Evolutionary conservation across 352 stramenopile species (phyloP), one percentile per base, ranked within the genome.

Genomic region (Phytophthora crassamura): DNA sequence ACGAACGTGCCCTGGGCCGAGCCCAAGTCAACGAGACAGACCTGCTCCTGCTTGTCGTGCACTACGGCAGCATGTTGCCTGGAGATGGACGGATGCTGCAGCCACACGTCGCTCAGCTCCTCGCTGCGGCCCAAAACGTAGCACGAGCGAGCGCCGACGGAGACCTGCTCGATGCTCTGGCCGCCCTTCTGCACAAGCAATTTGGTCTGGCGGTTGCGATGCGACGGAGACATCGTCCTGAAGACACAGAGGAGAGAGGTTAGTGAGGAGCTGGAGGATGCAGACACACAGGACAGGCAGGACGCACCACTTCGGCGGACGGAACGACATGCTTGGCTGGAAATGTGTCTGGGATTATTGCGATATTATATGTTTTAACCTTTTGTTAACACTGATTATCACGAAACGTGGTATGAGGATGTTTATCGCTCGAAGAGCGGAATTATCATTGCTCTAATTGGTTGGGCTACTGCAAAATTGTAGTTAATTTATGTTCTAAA

Each of bases 1-100:
- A 96, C 57, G 32, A 92, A 94, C 36, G 89, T 93, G 40, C 89
- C 90, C 59, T 97, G 89, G n/a, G 80, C 84, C 3, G 88, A 96
- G 6, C 74, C 77, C 16, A 97, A 73, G 64, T 96, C 90, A 59
- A 94, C 65, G 11, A 95, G 59, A 18, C 67, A 78, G 0, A 97
- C 36, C 1, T 67, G 53, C 3, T 75, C 79, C 6, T 86, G 50
- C 28, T 82, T 74, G 50, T 89, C 69, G 58, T 97, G 86, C 22
- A 89, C 77, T 38, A 97, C 55, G 8, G 80, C 74, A 6, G 86
- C 89, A 66, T 97, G 90, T 51, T 91, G 78, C 10, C 90, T 77
- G 7, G 87, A 96, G 63, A 94, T 86, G 36, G 82, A 94, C 32
- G 84, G 78, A 63, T 97, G 89, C 49, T 89, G 70, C 51, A 97